Base-by-base conservation (phyloP, 345 rosid genomes). In the Nasturtium officinale region DNA sequence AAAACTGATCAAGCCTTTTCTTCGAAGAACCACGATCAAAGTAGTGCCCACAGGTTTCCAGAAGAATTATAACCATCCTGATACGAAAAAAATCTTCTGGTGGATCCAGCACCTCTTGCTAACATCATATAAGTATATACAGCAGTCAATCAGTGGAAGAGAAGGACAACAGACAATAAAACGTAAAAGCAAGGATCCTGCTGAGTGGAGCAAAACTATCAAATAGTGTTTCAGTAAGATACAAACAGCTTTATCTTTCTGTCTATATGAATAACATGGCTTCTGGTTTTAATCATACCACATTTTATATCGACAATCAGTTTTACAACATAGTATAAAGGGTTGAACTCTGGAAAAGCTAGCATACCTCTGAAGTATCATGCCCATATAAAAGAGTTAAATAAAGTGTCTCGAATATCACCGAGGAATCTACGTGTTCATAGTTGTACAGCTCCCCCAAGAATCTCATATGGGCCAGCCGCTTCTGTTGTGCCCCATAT, bases 391-490 rank as follows among this genome's bases (percentile, higher is more conserved):
- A 80, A 72, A 96, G 87, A 79, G 87, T 86, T 83, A 89, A 73
- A 82, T 92, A 84, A 47, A 96, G 89, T 1, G 98, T 96, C 80
- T 96, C 97, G 62, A 96, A 96, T 73, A 96, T 89, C 72, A 96
- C 98, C 61, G 96, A 92, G 32, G 99, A 96, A 80, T 92, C 99
- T 77, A 92, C 96, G 33, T 86, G 99, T 81, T 90, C 97, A 73
- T 92, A 92, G 82, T 96, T 96, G 86, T 96, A 96, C 70, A 92
- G 87, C 85, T 92, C 98, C 78, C 99, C 99, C 75, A 96, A 82
- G 81, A 90, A 89, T 71, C 95, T 86, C 97, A 92, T 87, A 79
- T 89, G 99, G 9, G 98, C 98, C 78, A 96, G 83, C 69, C 97
- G 96, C 76, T 84, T 92, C 83, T 96, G 99, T 82, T 92, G 99